phyloP scores from a whole-genome alignment of 1,284 basidiomycete genomes.

The Trametes versicolor region DNA sequence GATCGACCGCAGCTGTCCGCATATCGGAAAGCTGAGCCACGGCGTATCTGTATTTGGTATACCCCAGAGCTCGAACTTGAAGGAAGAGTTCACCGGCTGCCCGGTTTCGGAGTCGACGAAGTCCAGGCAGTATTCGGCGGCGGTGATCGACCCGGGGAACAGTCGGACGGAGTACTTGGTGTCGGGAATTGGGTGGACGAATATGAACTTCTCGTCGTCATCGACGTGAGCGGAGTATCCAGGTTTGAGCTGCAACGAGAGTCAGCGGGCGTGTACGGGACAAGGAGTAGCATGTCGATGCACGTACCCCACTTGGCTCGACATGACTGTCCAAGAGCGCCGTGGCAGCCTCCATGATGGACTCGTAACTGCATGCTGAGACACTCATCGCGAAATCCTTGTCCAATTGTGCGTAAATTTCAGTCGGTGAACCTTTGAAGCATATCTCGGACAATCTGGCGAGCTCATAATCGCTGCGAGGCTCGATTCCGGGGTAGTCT shows the following conservation, averaged over 20 bases:
- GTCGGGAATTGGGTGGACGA: not conserved
- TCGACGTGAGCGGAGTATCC: not conserved
- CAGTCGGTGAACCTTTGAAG: not conserved
- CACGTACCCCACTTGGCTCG: constrained; percentile 4
- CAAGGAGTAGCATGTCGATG: not conserved
- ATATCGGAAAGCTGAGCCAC: constrained; percentile 2
- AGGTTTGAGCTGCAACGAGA: not conserved
- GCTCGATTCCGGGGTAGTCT: not conserved
- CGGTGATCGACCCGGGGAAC: constrained; percentile 12
- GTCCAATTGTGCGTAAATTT: not conserved
- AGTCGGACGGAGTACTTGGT: constrained; percentile 10
- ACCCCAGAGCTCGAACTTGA: constrained; percentile 18
- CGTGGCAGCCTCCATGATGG: not conserved
- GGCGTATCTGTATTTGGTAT: constrained; percentile 5
- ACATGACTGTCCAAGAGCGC: not conserved
- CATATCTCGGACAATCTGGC: not conserved
- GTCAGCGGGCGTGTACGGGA: not conserved
- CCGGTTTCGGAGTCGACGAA: constrained; percentile 18
- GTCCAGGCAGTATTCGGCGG: constrained; percentile 18
- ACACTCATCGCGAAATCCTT: not conserved
- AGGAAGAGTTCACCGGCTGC: constrained; percentile 18
- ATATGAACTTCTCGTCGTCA: not conserved
- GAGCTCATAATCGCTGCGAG: not conserved
- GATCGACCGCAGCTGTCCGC: not conserved
- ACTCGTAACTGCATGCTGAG: not conserved